Conservation (phyloP, 2,329 filamentous ascomycete genomes). For the Colletotrichum destructivum region DNA sequence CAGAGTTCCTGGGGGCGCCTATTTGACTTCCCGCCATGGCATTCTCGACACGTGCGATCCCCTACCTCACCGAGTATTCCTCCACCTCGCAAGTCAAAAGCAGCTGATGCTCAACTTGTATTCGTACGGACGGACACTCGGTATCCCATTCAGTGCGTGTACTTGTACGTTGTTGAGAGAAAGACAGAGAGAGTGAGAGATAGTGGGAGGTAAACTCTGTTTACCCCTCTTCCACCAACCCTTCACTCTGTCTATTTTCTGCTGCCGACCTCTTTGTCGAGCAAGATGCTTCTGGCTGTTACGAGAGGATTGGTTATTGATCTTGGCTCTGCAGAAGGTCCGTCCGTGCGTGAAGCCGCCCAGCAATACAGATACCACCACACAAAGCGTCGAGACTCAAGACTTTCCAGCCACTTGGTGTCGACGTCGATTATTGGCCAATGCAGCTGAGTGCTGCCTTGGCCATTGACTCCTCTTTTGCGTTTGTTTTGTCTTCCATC, state of each 20-base stretch:
- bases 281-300: conserved; percentile 9
- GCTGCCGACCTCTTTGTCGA: background rate
- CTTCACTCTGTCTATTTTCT: background rate
- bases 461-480: background rate
- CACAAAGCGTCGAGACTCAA: conserved; percentile 18
- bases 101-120: background rate
- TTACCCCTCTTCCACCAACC: background rate
- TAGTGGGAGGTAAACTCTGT: background rate
- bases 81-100: background rate
- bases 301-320: background rate
- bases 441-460: conserved; percentile 8
- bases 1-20: too few species aligned
- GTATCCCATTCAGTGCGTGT: too few species aligned
- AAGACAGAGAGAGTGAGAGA: too few species aligned
- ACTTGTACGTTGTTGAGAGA: background rate
- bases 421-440: conserved; percentile 26
- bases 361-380: conserved; percentile 8
- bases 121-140: background rate
- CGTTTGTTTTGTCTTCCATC: too few species aligned
- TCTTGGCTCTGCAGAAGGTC: conserved; percentile 12
- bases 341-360: conserved; percentile 5
- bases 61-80: background rate
- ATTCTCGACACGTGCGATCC: conserved; percentile 2
- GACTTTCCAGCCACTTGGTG: conserved; percentile 8
- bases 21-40: conserved; percentile 11